Percentiles rank a stretch among this genome's conserved stretches.
Evolutionary conservation across 116 monocot genomes (phyloP).

Genomic region (Cymodocea nodosa): DNA sequence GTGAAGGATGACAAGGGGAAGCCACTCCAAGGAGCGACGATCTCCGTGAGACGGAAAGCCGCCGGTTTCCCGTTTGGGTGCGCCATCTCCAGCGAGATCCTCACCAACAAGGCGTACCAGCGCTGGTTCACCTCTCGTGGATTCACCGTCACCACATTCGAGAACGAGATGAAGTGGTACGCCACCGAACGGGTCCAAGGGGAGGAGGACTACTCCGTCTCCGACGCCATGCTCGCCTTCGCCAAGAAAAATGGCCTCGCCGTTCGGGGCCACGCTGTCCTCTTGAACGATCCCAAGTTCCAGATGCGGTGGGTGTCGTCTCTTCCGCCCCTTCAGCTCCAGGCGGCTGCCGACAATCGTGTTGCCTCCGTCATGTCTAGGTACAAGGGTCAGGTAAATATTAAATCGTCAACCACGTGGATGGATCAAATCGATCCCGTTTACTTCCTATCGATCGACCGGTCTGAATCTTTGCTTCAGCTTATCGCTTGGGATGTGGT

Average conservation of each 20-base stretch:
- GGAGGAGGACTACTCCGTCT: slow-evolving; percentile 17
- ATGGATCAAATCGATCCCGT: too few relatives aligned
- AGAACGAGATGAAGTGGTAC: slow-evolving; percentile 29
- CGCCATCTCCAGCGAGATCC: slow-evolving; percentile 6
- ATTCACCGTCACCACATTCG: slow-evolving; percentile 16
- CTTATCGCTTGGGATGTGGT: slow-evolving; percentile 72
- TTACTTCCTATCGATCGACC: too few relatives aligned
- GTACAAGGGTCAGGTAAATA: slow-evolving; percentile 29
- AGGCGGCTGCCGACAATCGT: slow-evolving; percentile 13
- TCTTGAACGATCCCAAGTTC: slow-evolving; percentile 53
- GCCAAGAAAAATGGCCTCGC: slow-evolving; percentile 27
- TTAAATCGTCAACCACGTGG: too few relatives aligned
- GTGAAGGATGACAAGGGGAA: slow-evolving; percentile 2
- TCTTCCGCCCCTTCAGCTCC: slow-evolving; percentile 22
- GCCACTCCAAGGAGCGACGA: not conserved
- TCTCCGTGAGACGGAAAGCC: not conserved
- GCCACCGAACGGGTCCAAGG: slow-evolving; percentile 5
- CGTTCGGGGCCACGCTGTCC: slow-evolving; percentile 56
- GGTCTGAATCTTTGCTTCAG: slow-evolving; percentile 1
- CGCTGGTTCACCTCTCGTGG: slow-evolving; percentile 8
- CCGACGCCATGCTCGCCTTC: slow-evolving; percentile 59
- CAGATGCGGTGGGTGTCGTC: slow-evolving; percentile 33
- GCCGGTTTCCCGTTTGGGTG: slow-evolving; percentile 11
- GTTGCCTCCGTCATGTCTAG: slow-evolving; percentile 39
- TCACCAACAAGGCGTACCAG: slow-evolving; percentile 9